phyloP scores from a whole-genome alignment of 805 yeast species.

The Ogataea siamensis region DNA sequence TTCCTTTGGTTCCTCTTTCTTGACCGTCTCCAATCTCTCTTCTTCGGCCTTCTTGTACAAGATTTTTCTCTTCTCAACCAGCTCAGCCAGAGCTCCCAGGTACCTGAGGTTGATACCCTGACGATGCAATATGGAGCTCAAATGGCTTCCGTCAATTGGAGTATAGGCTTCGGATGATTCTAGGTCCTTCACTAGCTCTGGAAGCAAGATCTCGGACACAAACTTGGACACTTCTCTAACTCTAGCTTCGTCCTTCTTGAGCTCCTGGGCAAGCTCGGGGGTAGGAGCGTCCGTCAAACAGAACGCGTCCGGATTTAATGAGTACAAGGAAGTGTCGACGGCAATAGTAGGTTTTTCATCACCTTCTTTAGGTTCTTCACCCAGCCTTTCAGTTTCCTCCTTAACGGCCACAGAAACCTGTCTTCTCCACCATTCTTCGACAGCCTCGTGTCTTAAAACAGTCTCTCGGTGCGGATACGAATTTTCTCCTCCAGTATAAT shows the following conservation, averaged over 20 bases:
- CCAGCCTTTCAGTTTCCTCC: constrained; percentile 46
- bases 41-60: constrained; percentile 29
- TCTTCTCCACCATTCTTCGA: constrained; percentile 84
- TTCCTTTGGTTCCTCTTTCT: constrained; percentile 31
- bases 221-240: constrained; percentile 70
- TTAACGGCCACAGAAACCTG: constrained; percentile 55
- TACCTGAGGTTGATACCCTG: constrained; percentile 89
- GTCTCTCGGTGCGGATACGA: constrained; percentile 82
- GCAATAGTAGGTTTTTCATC: constrained; percentile 47
- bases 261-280: constrained; percentile 35
- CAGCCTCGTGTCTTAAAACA: constrained; percentile 80
- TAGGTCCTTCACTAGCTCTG: constrained; percentile 58
- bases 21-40: constrained; percentile 29
- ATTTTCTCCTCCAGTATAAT: constrained; percentile 43
- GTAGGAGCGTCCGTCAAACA: constrained; percentile 42
- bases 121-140: constrained; percentile 66
- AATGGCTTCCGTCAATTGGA: constrained; percentile 82
- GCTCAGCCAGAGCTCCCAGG: constrained; percentile 59
- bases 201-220: constrained; percentile 57
- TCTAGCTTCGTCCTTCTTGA: constrained; percentile 53
- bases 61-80: constrained; percentile 23
- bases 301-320: constrained; percentile 80
- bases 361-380: constrained; percentile 26
- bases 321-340: constrained; percentile 51
- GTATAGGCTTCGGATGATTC: constrained; percentile 46